Evolutionary conservation across 2,329 filamentous ascomycete species (phyloP).

Genomic region (Colletotrichum sansevieriae): DNA sequence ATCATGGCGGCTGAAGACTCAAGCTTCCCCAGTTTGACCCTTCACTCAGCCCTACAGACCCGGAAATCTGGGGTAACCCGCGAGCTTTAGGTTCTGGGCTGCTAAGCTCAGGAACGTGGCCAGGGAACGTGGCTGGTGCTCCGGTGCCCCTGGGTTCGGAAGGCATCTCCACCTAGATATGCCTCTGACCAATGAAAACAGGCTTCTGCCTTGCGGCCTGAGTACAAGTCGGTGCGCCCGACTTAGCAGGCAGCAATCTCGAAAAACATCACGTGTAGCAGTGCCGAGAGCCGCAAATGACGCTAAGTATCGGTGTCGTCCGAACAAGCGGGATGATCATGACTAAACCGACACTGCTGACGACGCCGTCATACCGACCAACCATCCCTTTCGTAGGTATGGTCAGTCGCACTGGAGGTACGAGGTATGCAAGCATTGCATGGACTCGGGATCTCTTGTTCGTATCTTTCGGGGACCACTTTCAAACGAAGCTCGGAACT

Average conservation of each 20-base stretch:
- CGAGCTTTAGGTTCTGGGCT: conserved; percentile 32
- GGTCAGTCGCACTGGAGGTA: conserved; percentile 16
- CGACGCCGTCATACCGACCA: conserved; percentile 39
- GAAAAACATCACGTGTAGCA: conserved; percentile 29
- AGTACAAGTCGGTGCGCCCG: conserved; percentile 22
- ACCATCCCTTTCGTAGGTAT: conserved; percentile 31
- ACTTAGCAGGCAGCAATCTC: conserved; percentile 23
- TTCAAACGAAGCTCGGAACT: conserved; percentile 20
- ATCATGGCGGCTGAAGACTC: conserved; percentile 13
- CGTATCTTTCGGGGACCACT: not conserved
- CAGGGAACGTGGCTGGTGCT: conserved; percentile 35
- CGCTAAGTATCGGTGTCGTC: conserved; percentile 43
- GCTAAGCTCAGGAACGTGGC: conserved; percentile 40
- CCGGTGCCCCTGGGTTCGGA: not conserved
- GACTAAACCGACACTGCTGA: conserved; percentile 36
- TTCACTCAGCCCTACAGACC: conserved; percentile 41
- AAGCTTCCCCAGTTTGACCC: conserved; percentile 37
- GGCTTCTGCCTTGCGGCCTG: conserved; percentile 30
- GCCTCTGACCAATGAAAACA: not conserved
- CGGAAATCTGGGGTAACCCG: conserved; percentile 42
- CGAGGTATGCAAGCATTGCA: conserved; percentile 26
- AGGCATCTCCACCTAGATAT: conserved; percentile 2
- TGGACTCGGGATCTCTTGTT: not conserved
- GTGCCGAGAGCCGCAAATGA: conserved; percentile 30
- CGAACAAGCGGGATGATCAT: conserved; percentile 34